Percentiles rank a stretch among this genome's conserved stretches.
These are phyloP conservation scores for Diplodia sapinea DNA, from an alignment of 2,329 filamentous ascomycete genomes.

Conservation along the genomic window DNA sequence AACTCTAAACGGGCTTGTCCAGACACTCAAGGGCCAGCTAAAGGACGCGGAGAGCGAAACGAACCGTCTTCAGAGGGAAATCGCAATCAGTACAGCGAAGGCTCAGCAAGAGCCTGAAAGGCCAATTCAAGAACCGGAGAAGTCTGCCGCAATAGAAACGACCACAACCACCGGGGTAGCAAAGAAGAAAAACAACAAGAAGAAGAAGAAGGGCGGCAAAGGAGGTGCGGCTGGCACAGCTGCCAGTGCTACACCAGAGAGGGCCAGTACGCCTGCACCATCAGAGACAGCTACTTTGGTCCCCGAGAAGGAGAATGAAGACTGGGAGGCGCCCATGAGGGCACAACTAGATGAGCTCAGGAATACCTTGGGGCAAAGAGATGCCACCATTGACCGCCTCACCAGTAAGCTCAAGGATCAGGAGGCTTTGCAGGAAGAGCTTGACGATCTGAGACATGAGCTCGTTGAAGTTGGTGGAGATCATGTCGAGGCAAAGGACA, in stretches of 20 bases:
- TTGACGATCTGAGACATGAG: conserved; percentile 81
- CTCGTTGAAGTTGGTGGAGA: conserved; percentile 80
- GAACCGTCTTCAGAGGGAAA: conserved; percentile 35
- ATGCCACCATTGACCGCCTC: conserved; percentile 74
- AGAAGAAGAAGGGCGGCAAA: conserved; percentile 79
- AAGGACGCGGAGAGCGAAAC: conserved; percentile 60
- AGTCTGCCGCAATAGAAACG: conserved; percentile 66
- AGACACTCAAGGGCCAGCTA: conserved; percentile 60
- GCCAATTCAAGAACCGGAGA: conserved; percentile 63
- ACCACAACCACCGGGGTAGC: conserved; percentile 55
- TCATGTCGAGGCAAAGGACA: conserved; percentile 81
- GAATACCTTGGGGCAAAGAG: conserved; percentile 58
- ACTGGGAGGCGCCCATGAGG: conserved; percentile 17
- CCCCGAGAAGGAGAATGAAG: conserved; percentile 38
- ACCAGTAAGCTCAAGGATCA: conserved; percentile 74
- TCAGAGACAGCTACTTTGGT: conserved; percentile 28
- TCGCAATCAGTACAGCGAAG: conserved; percentile 33
- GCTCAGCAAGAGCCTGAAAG: conserved; percentile 31
- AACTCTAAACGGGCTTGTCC: conserved; percentile 62
- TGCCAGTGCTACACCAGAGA: conserved; percentile 31
- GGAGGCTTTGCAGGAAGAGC: conserved; percentile 81
- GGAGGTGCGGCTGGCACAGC: conserved; percentile 34
- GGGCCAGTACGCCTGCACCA: conserved; percentile 41
- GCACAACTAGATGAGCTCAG: conserved; percentile 41
- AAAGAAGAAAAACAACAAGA: conserved; percentile 82